A percentile compares a stretch with the other conserved stretches of the same genome.
Evolutionary conservation across 2,329 filamentous ascomycete species (phyloP).

Genomic region (Alternaria solani): DNA sequence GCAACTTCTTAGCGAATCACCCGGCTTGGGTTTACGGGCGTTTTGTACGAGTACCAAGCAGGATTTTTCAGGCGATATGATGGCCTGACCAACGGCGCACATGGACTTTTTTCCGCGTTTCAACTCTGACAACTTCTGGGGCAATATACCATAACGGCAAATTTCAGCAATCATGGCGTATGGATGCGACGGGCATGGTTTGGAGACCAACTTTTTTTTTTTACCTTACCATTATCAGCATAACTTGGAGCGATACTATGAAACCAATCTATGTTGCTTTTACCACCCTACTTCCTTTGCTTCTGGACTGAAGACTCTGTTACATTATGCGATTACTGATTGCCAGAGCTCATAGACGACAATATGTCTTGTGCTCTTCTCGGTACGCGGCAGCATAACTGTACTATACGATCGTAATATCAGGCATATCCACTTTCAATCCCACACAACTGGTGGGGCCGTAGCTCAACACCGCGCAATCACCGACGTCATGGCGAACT

Average conservation of each 20-base stretch:
- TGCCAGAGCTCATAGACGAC: neutral
- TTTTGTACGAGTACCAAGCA: neutral
- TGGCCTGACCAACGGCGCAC: neutral
- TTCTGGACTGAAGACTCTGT: neutral
- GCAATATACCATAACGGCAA: conserved; percentile 2
- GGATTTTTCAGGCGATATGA: neutral
- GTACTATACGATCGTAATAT: neutral
- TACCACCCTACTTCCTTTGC: neutral
- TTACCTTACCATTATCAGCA: neutral
- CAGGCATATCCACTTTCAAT: conserved; percentile 1
- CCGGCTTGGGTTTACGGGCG: conserved; percentile 1
- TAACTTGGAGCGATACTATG: neutral
- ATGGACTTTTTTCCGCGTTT: neutral
- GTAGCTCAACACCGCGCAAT: neutral
- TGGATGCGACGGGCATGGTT: neutral
- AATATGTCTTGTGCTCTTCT: neutral
- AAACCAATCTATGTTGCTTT: neutral
- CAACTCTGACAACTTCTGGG: neutral
- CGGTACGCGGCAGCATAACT: neutral
- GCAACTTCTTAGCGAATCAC: conserved; percentile 6
- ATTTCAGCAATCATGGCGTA: conserved; percentile 8
- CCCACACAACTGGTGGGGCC: neutral
- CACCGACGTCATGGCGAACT: conserved; percentile 6
- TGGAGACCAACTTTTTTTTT: neutral
- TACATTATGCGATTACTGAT: neutral